Conservation (phyloP, 768 basidiomycete genomes). For the Rhizopogon roseolus region DNA sequence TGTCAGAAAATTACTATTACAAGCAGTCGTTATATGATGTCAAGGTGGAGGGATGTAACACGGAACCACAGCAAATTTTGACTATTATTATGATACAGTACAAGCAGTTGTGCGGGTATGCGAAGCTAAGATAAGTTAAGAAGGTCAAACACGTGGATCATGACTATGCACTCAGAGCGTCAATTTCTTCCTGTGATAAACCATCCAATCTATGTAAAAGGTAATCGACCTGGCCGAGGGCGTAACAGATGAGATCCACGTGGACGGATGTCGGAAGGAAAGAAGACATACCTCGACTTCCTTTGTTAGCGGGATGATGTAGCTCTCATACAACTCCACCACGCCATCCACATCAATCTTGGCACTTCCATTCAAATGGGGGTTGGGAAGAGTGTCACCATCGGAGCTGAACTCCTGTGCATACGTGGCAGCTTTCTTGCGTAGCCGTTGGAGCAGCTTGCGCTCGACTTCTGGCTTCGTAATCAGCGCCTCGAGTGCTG, state of each 20-base stretch:
- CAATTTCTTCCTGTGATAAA: constrained; percentile 75
- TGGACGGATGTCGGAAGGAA: neutral
- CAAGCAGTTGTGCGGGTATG: neutral
- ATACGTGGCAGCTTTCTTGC: constrained; percentile 76
- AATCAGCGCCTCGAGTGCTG: constrained; percentile 79
- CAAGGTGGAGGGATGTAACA: neutral
- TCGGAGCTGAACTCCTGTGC: constrained; percentile 82
- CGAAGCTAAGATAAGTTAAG: neutral
- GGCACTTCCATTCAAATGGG: constrained; percentile 26
- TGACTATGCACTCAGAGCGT: constrained; percentile 40
- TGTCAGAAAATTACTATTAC: no score
- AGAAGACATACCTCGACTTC: constrained; percentile 83
- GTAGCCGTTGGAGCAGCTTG: constrained; percentile 74
- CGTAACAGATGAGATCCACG: neutral
- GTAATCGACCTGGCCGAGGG: constrained; percentile 76
- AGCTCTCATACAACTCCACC: constrained; percentile 88
- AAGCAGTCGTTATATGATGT: no score
- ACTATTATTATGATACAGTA: neutral
- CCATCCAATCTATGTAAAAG: constrained; percentile 88
- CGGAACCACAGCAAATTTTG: neutral
- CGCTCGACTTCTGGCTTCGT: constrained; percentile 97
- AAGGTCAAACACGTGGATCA: neutral
- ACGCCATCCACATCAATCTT: constrained; percentile 95
- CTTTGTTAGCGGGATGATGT: constrained; percentile 96
- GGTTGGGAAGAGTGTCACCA: constrained; percentile 42